phyloP scores from a whole-genome alignment of 2,329 filamentous ascomycete species.

The Hirsutella minnesotensis region DNA sequence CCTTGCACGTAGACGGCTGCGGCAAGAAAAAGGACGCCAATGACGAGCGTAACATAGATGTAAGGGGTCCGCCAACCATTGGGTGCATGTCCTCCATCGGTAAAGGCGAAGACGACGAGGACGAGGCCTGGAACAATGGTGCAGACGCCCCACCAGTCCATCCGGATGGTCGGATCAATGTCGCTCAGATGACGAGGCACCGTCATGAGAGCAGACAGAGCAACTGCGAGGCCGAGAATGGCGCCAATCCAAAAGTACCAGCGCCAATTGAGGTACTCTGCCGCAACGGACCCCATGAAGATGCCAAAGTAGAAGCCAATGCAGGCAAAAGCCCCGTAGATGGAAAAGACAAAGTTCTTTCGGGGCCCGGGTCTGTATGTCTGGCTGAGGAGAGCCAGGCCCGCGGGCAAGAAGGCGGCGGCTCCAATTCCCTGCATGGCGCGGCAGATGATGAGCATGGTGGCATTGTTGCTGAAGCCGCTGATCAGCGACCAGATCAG shows the following conservation, averaged over 20 bases:
- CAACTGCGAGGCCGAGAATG: slow-evolving; percentile 30
- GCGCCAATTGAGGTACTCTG: slow-evolving; percentile 49
- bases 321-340: slow-evolving; percentile 48
- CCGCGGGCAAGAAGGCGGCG: slow-evolving; percentile 56
- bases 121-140: slow-evolving; percentile 54
- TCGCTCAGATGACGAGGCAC: slow-evolving; percentile 23
- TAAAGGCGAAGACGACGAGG: slow-evolving; percentile 64
- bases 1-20: slow-evolving; percentile 59
- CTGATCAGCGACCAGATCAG: slow-evolving; percentile 55
- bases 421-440: slow-evolving; percentile 64
- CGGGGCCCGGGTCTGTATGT: slow-evolving; percentile 59
- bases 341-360: slow-evolving; percentile 54
- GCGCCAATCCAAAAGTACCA: slow-evolving; percentile 62
- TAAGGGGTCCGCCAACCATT: slow-evolving; percentile 64
- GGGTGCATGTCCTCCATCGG: slow-evolving; percentile 57
- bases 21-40: slow-evolving; percentile 49
- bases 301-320: slow-evolving; percentile 55
- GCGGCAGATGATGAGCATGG: slow-evolving; percentile 63
- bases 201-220: slow-evolving; percentile 29
- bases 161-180: slow-evolving; percentile 21
- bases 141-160: slow-evolving; percentile 57
- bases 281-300: slow-evolving; percentile 51
- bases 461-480: slow-evolving; percentile 55
- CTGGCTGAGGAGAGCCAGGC: slow-evolving; percentile 58
- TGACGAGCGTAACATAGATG: slow-evolving; percentile 50